These are phyloP conservation scores for Stagonosporopsis rhizophila DNA, from an alignment of 2,329 filamentous ascomycete genomes.

Conservation along the genomic window DNA sequence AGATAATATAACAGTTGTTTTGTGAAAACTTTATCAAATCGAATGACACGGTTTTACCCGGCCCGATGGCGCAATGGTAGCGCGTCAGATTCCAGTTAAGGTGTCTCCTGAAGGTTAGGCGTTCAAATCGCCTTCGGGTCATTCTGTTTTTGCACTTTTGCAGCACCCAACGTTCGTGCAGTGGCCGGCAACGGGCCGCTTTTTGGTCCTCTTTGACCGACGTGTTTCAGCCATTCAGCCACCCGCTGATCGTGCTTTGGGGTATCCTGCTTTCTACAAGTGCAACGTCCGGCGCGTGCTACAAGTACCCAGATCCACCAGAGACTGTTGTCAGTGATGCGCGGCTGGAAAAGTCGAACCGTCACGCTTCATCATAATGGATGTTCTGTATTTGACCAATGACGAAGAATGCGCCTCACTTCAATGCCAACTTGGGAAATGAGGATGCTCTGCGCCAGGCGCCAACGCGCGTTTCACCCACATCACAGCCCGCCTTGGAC, in stretches of 20 bases:
- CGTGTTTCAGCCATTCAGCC: slow-evolving; percentile 13
- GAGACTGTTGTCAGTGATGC: not conserved
- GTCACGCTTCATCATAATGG: not conserved
- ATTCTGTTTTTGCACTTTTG: slow-evolving; percentile 14
- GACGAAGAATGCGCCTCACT: not conserved
- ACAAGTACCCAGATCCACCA: not conserved
- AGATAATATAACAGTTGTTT: too few relatives aligned
- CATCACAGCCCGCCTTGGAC: slow-evolving; percentile 22
- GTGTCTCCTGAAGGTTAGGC: slow-evolving; percentile 24
- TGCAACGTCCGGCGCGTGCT: slow-evolving; percentile 1
- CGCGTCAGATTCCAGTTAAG: slow-evolving; percentile 25
- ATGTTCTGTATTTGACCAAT: not conserved
- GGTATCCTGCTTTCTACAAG: not conserved
- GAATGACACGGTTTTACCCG: slow-evolving; percentile 21
- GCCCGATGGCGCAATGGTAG: slow-evolving; percentile 26
- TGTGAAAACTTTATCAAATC: slow-evolving; percentile 8
- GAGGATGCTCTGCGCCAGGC: slow-evolving; percentile 19
- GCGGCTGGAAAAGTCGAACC: not conserved
- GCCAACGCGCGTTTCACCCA: slow-evolving; percentile 32
- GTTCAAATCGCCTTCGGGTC: slow-evolving; percentile 24
- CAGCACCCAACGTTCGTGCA: not conserved
- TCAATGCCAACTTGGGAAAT: slow-evolving; percentile 12
- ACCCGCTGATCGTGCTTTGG: slow-evolving; percentile 1
- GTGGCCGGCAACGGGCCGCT: slow-evolving; percentile 1
- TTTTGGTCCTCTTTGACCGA: slow-evolving; percentile 7